Evolutionary conservation across 805 yeast species (phyloP), one percentile per base, ranked within the genome.

Genomic region (Cyberlindnera bimundalis): DNA sequence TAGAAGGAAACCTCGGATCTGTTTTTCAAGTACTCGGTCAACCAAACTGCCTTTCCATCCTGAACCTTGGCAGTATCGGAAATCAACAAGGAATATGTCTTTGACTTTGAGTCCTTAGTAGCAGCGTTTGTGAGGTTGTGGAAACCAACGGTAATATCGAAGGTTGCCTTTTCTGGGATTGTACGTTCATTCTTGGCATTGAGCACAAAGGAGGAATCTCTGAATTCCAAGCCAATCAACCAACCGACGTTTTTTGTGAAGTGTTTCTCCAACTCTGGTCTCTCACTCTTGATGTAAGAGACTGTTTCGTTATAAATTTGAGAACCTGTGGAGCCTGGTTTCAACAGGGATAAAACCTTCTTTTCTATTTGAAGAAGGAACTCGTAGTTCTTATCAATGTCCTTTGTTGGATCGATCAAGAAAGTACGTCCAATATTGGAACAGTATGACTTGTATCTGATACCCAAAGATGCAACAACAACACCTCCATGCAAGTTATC

Each of bases 401-500:
- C 83, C 37, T 78, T 74, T 4, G 95, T 73, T 10, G 97, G 97
- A 59, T 87, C 96, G 55, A 91, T 86, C 59, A 91, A 70, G 53
- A 86, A 91, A 1, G 96, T 85, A 62, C 98, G 76, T 8, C 84
- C 90, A 34, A 91, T 68, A 53, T 85, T 87, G 6, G 96, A 84
- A 61, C 96, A 87, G 64, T 91, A 91, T 33, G 84, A 80, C 58
- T 81, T 86, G 66, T 89, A 91, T 55, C 96, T 77, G 46, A 91
- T 71, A 39, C 96, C 96, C 46, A 93, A 66, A 2, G 95, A 81
- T 6, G 95, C 77, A 49, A 89, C 64, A 37, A 91, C 89, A 26
- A 85, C 88, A 18, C 96, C 91, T 8, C 86, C 83, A 35, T 75
- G 73, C 37, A 84, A 67, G 50, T 74, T 76, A 33, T 77, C 76